Evolutionary conservation across 306 rosid genomes (phyloP), one percentile per base, ranked within the genome.

Genomic region (Gillenia trifoliata): DNA sequence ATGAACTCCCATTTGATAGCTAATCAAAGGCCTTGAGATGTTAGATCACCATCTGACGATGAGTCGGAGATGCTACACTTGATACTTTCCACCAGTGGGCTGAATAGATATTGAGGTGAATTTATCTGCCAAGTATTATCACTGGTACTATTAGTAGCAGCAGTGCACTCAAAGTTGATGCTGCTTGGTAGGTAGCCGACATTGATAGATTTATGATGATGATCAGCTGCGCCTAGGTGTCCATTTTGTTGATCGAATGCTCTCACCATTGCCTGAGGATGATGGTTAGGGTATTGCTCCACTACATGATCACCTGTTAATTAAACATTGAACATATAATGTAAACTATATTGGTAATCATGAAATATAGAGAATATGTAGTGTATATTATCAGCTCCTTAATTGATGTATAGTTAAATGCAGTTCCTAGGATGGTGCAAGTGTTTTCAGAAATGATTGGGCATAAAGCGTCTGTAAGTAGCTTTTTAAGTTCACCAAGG

Each of bases 41-140:
- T 17, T 31, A 85, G 73, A 61, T 89, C 81, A 3, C 88, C 89
- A 50, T 87, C 85, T 4, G 88, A 87, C n/a, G 86, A 87, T 30
- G 87, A 66, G 6, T 59, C 85, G 6, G 86, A 73, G 77, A 75
- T 79, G 75, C 47, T 59, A 68, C 67, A 77, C 22, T 79, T 64
- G 70, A 83, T 69, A 3, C 8, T 43, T 59, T 72, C 76, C 29
- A 41, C 68, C 4, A 68, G 61, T 0, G 81, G 34, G 47, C 80
- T 6, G 38, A 83, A 34, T 5, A 45, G 2, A 76, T 40, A 78
- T 19, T 75, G 64, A 17, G 77, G 47, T 23, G 82, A 64, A 73
- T 71, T 82, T 31, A 47, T 29, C 26, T 81, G 26, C 93, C 87
- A 84, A n/a, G 68, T 69, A 55, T 83, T 86, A 4, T 23, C 29